Base-by-base conservation (phyloP, 176 grass and related monocot genomes). In the Themeda triandra region DNA sequence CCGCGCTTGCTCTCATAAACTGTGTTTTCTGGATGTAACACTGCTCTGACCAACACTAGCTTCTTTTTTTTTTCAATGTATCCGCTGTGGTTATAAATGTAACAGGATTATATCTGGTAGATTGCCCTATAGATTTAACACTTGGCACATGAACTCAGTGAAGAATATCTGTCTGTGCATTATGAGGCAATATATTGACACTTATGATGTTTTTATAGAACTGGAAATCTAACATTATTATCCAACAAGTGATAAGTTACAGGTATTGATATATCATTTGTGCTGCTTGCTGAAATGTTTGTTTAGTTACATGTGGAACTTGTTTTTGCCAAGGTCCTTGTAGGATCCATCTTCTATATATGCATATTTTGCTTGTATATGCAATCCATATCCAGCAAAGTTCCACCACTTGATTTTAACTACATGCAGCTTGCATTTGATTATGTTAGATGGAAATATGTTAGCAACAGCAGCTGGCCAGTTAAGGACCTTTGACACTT, bases 381-480 rank as follows among this genome's bases (percentile, higher is more conserved):
- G 27, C 42, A 28, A 7, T 78, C 30, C 35, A 36, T 79, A 39
- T 63, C 66, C 44, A 64, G 71, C 23, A 17, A 58, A 58, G 66
- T 64, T 62, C 32, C 29, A 76, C 64, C 40, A 46, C 25, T 56
- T 87, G 31, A 66, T 73, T 44, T 37, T 90, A 90, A 76, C 37
- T 24, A 79, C 78, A 63, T 63, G 19, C 40, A 41, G 18, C 41
- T 65, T 80, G 69, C 78, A 30, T 62, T 81, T 81, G 17, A 25
- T 81, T 81, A 24, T 77, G 39, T 86, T 75, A 99, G 96, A 96
- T 94, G 93, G 93, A 85, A 87, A 87, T 17, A 84, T 91, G 86
- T 88, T 95, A 81, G 96, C 96, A 71, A 91, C 89, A 35, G 96
- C 96, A 85, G 89, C 96, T 86, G 93, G 91, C n/a, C 96, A 92